Evolutionary conservation across 140 eudicot genomes (phyloP).

Genomic region (Oenanthe javanica): DNA sequence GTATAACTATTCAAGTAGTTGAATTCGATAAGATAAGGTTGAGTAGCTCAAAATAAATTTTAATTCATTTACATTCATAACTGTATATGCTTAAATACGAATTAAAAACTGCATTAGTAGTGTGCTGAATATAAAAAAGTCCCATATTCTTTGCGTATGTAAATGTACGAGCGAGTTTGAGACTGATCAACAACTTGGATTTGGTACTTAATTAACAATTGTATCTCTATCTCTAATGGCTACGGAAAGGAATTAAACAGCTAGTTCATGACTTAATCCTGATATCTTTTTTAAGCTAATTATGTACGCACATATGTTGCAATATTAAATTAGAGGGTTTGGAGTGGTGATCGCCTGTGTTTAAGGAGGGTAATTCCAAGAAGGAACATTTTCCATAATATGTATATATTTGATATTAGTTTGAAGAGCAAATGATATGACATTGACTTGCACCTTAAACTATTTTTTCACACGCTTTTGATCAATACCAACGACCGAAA

Average conservation of each 20-base stretch:
- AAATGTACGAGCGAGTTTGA: not conserved
- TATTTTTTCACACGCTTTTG: not conserved
- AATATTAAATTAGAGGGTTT: too few species aligned
- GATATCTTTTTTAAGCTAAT: not conserved
- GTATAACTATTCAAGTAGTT: too few species aligned
- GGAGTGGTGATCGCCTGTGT: too few species aligned
- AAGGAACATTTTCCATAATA: not conserved
- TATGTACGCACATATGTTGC: too few species aligned
- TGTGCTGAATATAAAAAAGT: not conserved
- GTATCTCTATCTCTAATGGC: not conserved
- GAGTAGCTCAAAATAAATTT: too few species aligned
- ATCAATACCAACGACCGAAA: not conserved
- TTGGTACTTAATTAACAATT: not conserved
- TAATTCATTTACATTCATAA: too few species aligned
- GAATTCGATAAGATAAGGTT: too few species aligned
- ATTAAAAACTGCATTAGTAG: not conserved
- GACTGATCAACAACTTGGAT: not conserved
- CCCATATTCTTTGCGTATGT: not conserved
- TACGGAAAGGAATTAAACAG: not conserved
- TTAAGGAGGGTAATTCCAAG: not conserved
- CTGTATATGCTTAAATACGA: not conserved
- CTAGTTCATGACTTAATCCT: not conserved
- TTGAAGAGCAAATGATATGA: not conserved
- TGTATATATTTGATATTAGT: not conserved
- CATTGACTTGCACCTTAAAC: not conserved